Evolutionary conservation across 2,329 filamentous ascomycete genomes (phyloP).

Genomic region (Aspergillus udagawae): DNA sequence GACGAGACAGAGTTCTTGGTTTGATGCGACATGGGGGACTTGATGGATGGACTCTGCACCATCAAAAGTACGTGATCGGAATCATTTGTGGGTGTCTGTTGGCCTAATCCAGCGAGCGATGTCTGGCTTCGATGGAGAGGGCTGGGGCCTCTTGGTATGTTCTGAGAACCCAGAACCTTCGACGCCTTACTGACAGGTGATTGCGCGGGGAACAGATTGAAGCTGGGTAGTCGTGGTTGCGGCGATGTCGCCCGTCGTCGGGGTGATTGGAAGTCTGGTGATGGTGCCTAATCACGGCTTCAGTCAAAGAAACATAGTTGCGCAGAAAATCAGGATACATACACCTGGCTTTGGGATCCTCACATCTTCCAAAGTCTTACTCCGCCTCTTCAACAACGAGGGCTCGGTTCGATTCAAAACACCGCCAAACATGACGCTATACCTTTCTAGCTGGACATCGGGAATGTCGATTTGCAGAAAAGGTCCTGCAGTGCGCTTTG

Average conservation of each 20-base stretch:
- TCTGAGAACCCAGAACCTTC: conserved; percentile 27
- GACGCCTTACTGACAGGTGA: conserved; percentile 29
- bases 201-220: conserved; percentile 35
- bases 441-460: conserved; percentile 74
- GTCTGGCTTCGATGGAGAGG: conserved; percentile 23
- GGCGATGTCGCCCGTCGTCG: conserved; percentile 37
- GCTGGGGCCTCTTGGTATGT: conserved; percentile 25
- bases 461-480: conserved; percentile 77
- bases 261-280: conserved; percentile 17
- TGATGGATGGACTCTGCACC: conserved; percentile 3
- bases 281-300: conserved; percentile 2
- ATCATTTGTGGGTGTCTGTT: conserved; percentile 15
- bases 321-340: conserved; percentile 16
- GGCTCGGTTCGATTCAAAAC: conserved; percentile 54
- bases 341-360: conserved; percentile 49
- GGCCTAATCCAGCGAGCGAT: conserved; percentile 8
- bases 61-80: conserved; percentile 6
- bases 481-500: conserved; percentile 17
- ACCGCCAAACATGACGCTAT: conserved; percentile 87
- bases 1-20: conserved; percentile 16
- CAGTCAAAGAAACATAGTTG: not conserved
- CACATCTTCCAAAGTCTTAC: conserved; percentile 45
- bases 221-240: conserved; percentile 32
- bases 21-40: conserved; percentile 8
- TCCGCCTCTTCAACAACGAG: conserved; percentile 33